A percentile compares a stretch with the other conserved stretches of the same genome.
phyloP scores from a whole-genome alignment of 1,139 yeast genomes.

The Scheffersomyces lignicola region DNA sequence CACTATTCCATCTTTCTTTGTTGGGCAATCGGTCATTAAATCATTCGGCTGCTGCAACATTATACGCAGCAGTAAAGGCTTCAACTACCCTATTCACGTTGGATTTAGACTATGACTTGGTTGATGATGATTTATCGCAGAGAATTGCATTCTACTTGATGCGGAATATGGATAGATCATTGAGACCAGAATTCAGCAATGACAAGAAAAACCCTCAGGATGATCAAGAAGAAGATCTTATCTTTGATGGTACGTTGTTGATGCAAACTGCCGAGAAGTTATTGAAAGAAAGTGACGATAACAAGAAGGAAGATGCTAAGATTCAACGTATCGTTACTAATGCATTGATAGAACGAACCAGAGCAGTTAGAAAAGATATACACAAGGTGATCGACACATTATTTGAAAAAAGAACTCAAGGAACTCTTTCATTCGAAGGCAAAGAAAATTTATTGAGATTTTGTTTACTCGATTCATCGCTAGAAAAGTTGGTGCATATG shows the following conservation, averaged over 20 bases:
- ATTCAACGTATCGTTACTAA: conserved; percentile 41
- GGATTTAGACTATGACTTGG: conserved; percentile 68
- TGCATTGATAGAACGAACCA: conserved; percentile 44
- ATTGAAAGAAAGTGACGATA: conserved; percentile 39
- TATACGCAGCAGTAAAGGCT: conserved; percentile 69
- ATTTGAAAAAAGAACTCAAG: conserved; percentile 36
- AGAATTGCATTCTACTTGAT: conserved; percentile 79
- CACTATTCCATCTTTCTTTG: conserved; percentile 75
- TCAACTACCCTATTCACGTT: conserved; percentile 66
- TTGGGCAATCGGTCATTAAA: conserved; percentile 61
- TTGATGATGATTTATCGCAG: conserved; percentile 71
- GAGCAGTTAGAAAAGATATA: conserved; percentile 40
- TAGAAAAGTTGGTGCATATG: conserved; percentile 43
- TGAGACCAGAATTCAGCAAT: conserved; percentile 42
- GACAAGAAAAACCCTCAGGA: conserved; percentile 23
- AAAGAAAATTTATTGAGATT: conserved; percentile 45
- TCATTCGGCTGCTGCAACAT: conserved; percentile 60
- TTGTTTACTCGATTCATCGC: conserved; percentile 44
- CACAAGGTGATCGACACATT: conserved; percentile 43
- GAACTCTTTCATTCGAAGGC: conserved; percentile 43
- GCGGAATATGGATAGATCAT: conserved; percentile 72
- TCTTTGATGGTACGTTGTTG: conserved; percentile 50
- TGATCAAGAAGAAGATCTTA: conserved; percentile 42
- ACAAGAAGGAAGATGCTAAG: conserved; percentile 36
- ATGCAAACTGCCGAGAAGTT: conserved; percentile 69